These are phyloP conservation scores for Diaporthe ilicicola DNA, from an alignment of 2,329 filamentous ascomycete species.

Conservation along the genomic window DNA sequence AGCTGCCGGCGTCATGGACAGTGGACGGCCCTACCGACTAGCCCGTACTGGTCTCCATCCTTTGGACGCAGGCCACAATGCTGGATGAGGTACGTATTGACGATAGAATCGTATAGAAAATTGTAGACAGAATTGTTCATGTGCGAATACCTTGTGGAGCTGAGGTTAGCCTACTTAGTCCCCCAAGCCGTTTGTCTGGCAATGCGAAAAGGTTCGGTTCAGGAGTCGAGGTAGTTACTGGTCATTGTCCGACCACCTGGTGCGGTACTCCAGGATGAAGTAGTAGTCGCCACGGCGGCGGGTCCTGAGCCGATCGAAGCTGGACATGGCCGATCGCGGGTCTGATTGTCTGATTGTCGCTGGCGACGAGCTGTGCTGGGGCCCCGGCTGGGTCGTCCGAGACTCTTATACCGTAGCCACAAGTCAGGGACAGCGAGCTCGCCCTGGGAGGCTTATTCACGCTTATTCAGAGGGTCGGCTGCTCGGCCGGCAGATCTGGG, in stretches of 20 bases:
- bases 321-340: slow-evolving; percentile 41
- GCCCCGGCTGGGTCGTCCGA: neutral
- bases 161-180: neutral
- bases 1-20: neutral
- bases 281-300: slow-evolving; percentile 77
- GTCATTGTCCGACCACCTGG: slow-evolving; percentile 73
- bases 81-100: slow-evolving; percentile 87
- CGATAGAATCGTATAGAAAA: slow-evolving; percentile 86
- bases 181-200: slow-evolving; percentile 28
- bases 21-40: slow-evolving; percentile 59
- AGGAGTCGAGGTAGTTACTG: slow-evolving; percentile 23
- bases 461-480: slow-evolving; percentile 18
- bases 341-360: slow-evolving; percentile 3
- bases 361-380: neutral
- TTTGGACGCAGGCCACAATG: slow-evolving; percentile 78
- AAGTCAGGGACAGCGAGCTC: slow-evolving; percentile 19
- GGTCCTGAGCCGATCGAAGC: slow-evolving; percentile 59
- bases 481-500: slow-evolving; percentile 14
- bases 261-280: slow-evolving; percentile 83
- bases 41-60: slow-evolving; percentile 75
- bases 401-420: neutral
- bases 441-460: slow-evolving; percentile 20
- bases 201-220: neutral
- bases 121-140: slow-evolving; percentile 93
- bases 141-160: slow-evolving; percentile 72